Evolutionary conservation across 2,329 filamentous ascomycete species (phyloP).

Genomic region (Trichophyton mentagrophytes): DNA sequence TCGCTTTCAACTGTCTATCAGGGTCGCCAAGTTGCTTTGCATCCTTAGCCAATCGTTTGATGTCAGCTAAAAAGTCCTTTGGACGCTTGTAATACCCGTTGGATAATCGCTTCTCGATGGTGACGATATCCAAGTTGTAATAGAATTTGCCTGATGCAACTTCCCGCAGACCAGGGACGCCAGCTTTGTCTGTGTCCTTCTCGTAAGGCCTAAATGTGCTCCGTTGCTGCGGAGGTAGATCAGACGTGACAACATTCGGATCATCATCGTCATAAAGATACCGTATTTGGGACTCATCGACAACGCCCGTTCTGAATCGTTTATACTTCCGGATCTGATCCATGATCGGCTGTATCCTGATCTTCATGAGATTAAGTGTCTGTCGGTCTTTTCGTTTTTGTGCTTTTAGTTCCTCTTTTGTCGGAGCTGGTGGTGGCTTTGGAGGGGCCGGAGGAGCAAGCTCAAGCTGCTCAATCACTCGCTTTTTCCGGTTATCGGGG

Average conservation of each 20-base stretch:
- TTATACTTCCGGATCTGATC: constrained; percentile 85
- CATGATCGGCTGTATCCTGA: constrained; percentile 86
- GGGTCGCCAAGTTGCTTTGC: constrained; percentile 70
- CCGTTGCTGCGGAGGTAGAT: constrained; percentile 44
- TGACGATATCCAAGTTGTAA: constrained; percentile 86
- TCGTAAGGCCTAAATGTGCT: constrained; percentile 62
- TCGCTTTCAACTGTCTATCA: constrained; percentile 71
- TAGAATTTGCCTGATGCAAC: constrained; percentile 69
- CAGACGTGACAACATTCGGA: constrained; percentile 50
- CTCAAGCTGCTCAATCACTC: constrained; percentile 63
- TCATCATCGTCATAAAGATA: constrained; percentile 79
- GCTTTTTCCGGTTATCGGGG: constrained; percentile 71
- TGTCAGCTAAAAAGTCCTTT: constrained; percentile 77
- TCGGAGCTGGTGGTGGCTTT: constrained; percentile 46
- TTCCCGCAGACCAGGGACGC: constrained; percentile 62
- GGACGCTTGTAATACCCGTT: constrained; percentile 93
- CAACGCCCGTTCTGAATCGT: constrained; percentile 69
- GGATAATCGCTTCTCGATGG: constrained; percentile 88
- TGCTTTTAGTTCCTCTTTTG: constrained; percentile 66
- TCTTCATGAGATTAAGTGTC: constrained; percentile 74
- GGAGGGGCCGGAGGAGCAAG: constrained; percentile 61
- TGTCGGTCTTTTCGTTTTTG: constrained; percentile 74
- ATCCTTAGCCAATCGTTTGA: constrained; percentile 73
- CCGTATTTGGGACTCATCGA: constrained; percentile 59
- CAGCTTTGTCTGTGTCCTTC: constrained; percentile 65